These are phyloP conservation scores for Hypoxylon sp. DNA, from an alignment of 2,329 filamentous ascomycete genomes.

Conservation along the genomic window DNA sequence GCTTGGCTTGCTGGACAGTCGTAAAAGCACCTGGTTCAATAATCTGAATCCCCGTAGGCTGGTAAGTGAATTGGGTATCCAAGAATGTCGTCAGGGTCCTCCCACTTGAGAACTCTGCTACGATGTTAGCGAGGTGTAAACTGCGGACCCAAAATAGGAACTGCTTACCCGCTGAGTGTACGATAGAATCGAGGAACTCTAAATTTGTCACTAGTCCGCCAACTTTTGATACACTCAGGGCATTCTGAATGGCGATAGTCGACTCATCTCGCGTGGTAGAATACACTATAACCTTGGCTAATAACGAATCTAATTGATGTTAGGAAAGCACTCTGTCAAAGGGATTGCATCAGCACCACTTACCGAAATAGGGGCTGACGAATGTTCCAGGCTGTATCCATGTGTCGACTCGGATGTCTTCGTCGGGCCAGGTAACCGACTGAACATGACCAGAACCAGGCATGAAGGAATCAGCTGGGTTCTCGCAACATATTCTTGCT, in stretches of 20 bases:
- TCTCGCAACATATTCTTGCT: slow-evolving; percentile 55
- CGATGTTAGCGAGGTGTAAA: not conserved
- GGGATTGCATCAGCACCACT: not conserved
- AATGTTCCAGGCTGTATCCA: slow-evolving; percentile 67
- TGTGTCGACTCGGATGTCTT: slow-evolving; percentile 65
- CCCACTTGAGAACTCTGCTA: slow-evolving; percentile 14
- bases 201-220: slow-evolving; percentile 27
- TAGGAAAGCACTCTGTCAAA: not conserved
- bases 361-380: slow-evolving; percentile 64
- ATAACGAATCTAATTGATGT: slow-evolving; percentile 23
- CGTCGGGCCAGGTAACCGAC: slow-evolving; percentile 60
- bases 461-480: slow-evolving; percentile 64
- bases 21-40: slow-evolving; percentile 48
- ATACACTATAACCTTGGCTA: slow-evolving; percentile 30
- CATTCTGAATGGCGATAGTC: slow-evolving; percentile 7
- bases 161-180: slow-evolving; percentile 12
- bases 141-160: not conserved
- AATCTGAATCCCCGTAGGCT: slow-evolving; percentile 45
- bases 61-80: slow-evolving; percentile 26
- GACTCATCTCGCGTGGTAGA: slow-evolving; percentile 13
- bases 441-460: slow-evolving; percentile 67
- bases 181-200: slow-evolving; percentile 19
- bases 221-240: slow-evolving; percentile 7
- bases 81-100: slow-evolving; percentile 32
- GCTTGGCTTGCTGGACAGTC: slow-evolving; percentile 53